Evolutionary conservation across 2,329 filamentous ascomycete species (phyloP).

Genomic region (Leptographium procerum): DNA sequence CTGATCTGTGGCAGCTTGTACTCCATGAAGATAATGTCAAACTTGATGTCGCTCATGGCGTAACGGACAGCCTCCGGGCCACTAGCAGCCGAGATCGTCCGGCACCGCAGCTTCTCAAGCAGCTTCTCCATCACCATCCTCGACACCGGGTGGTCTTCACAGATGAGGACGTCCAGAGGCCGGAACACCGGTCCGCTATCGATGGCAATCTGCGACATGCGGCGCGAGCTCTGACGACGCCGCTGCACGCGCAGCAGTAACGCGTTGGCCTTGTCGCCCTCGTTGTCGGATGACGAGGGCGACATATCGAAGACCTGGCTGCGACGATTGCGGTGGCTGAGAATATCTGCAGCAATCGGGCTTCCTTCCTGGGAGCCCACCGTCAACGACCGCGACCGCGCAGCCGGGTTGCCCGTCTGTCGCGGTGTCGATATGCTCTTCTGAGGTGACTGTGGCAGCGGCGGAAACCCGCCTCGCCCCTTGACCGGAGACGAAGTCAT

Average conservation of each 20-base stretch:
- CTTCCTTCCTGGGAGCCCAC: slow-evolving; percentile 91
- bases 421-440: slow-evolving; percentile 50
- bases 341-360: slow-evolving; percentile 54
- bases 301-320: slow-evolving; percentile 96
- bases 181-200: slow-evolving; percentile 71
- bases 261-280: slow-evolving; percentile 78
- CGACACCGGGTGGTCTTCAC: slow-evolving; percentile 94
- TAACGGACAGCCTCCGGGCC: slow-evolving; percentile 88
- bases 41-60: slow-evolving; percentile 94
- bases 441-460: slow-evolving; percentile 47
- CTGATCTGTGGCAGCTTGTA: slow-evolving; percentile 92
- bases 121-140: slow-evolving; percentile 98
- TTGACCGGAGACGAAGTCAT: slow-evolving; percentile 42
- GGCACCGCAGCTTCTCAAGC: slow-evolving; percentile 86
- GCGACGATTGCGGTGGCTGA: slow-evolving; percentile 75
- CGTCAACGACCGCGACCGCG: slow-evolving; percentile 75
- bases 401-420: slow-evolving; percentile 49
- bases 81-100: slow-evolving; percentile 83
- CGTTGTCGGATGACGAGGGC: slow-evolving; percentile 93
- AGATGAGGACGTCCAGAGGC: slow-evolving; percentile 87
- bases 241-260: slow-evolving; percentile 76
- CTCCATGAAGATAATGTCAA: slow-evolving; percentile 97
- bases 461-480: slow-evolving; percentile 35
- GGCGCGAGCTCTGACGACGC: slow-evolving; percentile 86
- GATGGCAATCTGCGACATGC: slow-evolving; percentile 82